These are phyloP conservation scores for Aphanomyces astaci DNA, from an alignment of 352 stramenopile genomes.

Conservation along the genomic window DNA sequence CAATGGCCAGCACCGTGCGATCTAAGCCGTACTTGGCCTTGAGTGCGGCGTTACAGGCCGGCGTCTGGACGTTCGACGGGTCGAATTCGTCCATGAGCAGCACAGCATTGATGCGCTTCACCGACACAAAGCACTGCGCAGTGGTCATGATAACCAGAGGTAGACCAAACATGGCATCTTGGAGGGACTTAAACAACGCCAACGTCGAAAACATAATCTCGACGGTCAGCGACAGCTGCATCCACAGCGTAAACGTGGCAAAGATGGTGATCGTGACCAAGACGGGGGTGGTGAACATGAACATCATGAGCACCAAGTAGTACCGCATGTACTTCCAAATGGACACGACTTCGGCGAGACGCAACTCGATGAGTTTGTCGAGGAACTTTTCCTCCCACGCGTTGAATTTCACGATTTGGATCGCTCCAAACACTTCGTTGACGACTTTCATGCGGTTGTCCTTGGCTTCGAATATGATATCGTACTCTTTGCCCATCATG, in stretches of 20 bases:
- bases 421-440: constrained; percentile 44
- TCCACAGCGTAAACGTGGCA: constrained; percentile 25
- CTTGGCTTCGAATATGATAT: constrained; percentile 26
- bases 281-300: constrained; percentile 38
- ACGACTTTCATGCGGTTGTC: constrained; percentile 38
- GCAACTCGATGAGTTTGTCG: constrained; percentile 45
- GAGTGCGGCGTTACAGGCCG: not conserved
- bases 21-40: not conserved
- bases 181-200: constrained; percentile 18
- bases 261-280: constrained; percentile 57
- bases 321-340: constrained; percentile 45
- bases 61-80: not conserved
- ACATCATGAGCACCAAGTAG: constrained; percentile 37
- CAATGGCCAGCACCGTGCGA: constrained; percentile 35
- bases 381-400: constrained; percentile 76
- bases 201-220: constrained; percentile 14
- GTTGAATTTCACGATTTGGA: constrained; percentile 90
- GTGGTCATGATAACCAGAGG: not conserved
- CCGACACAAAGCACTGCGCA: constrained; percentile 8
- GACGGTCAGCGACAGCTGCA: constrained; percentile 13
- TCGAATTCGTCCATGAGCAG: not conserved
- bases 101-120: constrained; percentile 13
- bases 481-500: constrained; percentile 19
- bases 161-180: not conserved
- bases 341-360: constrained; percentile 36